Evolutionary conservation across 192 early-diverging fungal species (phyloP).

Genomic region (Dissophora globulifera): DNA sequence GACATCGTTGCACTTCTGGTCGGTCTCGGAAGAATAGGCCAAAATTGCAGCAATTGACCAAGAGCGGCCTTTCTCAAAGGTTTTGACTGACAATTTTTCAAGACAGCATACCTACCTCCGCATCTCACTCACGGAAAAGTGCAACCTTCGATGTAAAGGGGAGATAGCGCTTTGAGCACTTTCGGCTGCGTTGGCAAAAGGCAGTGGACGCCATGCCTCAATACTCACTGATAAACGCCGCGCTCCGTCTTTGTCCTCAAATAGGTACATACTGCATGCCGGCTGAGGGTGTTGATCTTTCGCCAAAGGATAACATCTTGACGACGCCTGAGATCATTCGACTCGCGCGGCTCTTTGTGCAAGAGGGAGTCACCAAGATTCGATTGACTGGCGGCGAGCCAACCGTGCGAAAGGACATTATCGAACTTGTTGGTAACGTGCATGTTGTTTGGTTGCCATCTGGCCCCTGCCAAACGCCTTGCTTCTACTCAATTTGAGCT

Average conservation of each 20-base stretch:
- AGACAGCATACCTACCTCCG: slow-evolving; percentile 94
- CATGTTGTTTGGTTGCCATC: slow-evolving; percentile 11
- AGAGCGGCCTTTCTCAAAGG: slow-evolving; percentile 54
- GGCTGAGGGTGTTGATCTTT: slow-evolving; percentile 81
- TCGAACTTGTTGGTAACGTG: slow-evolving; percentile 88
- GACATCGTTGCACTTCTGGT: too few relatives aligned
- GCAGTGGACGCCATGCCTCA: not conserved
- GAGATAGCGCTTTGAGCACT: not conserved
- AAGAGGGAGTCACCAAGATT: slow-evolving; percentile 92
- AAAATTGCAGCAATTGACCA: slow-evolving; percentile 55
- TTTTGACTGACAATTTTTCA: slow-evolving; percentile 80
- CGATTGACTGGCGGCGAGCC: slow-evolving; percentile 97
- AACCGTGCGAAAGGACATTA: slow-evolving; percentile 90
- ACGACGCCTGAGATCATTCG: slow-evolving; percentile 84
- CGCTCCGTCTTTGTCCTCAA: too few relatives aligned
- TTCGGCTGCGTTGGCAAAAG: not conserved
- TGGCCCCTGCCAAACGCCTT: too few relatives aligned
- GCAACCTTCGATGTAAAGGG: slow-evolving; percentile 88
- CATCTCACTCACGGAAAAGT: slow-evolving; percentile 93
- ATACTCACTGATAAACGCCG: not conserved
- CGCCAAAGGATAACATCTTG: slow-evolving; percentile 76
- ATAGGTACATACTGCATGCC: slow-evolving; percentile 97
- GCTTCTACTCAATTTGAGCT: not conserved
- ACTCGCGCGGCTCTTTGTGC: slow-evolving; percentile 86
- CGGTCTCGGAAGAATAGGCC: slow-evolving; percentile 15